Evolutionary conservation across 1,284 basidiomycete genomes (phyloP).

Genomic region (Singerocomus inundabilis): DNA sequence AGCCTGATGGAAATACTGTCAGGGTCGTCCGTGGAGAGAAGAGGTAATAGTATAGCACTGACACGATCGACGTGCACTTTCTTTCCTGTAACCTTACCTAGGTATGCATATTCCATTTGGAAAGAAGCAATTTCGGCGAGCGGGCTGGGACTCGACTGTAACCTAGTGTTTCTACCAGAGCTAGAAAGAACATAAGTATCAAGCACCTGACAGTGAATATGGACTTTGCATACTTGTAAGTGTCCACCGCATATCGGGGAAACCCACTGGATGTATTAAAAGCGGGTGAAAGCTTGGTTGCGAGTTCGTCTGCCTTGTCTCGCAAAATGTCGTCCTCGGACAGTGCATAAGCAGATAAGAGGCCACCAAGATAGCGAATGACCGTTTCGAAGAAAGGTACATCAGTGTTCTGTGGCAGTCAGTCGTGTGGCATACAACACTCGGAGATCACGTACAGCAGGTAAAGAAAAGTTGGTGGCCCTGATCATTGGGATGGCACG

Average conservation of each 20-base stretch:
- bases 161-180: neutral
- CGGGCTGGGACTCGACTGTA: slow-evolving; percentile 35
- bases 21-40: neutral
- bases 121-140: slow-evolving; percentile 57
- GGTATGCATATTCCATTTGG: slow-evolving; percentile 58
- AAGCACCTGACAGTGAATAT: neutral
- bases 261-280: slow-evolving; percentile 51
- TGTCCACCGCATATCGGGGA: slow-evolving; percentile 49
- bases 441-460: slow-evolving; percentile 28
- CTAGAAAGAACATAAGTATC: neutral
- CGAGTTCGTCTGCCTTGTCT: slow-evolving; percentile 53
- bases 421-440: neutral
- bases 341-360: slow-evolving; percentile 81
- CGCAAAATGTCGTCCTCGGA: slow-evolving; percentile 47
- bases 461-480: slow-evolving; percentile 58
- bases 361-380: slow-evolving; percentile 84
- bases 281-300: slow-evolving; percentile 46
- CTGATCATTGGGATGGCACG: slow-evolving; percentile 72
- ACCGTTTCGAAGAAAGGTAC: slow-evolving; percentile 82
- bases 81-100: slow-evolving; percentile 54
- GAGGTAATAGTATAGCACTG: slow-evolving; percentile 14
- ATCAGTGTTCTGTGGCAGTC: slow-evolving; percentile 30
- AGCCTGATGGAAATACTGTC: slow-evolving; percentile 36
- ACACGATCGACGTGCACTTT: slow-evolving; percentile 46
- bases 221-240: slow-evolving; percentile 40